These are phyloP conservation scores for Zancudomyces culisetae DNA, from an alignment of 371 early-diverging fungal species.

Conservation along the genomic window DNA sequence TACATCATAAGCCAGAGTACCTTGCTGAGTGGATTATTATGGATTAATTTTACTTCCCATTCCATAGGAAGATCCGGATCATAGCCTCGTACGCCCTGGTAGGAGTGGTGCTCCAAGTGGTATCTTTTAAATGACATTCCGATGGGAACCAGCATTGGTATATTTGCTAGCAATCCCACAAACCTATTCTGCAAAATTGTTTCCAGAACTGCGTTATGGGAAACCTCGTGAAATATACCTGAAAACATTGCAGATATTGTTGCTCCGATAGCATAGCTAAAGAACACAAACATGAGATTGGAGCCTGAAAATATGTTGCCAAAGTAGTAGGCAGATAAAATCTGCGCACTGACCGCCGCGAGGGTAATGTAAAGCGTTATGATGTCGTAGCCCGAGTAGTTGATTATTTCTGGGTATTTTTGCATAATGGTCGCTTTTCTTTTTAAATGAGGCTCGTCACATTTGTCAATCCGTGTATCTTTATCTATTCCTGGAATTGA, in stretches of 20 bases:
- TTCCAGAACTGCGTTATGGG: conserved; percentile 61
- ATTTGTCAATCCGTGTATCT: conserved; percentile 58
- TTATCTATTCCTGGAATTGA: conserved; percentile 56
- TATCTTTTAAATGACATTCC: conserved; percentile 75
- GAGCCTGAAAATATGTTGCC: conserved; percentile 37
- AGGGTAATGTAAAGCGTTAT: conserved; percentile 53
- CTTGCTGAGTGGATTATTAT: conserved; percentile 51
- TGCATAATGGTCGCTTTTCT: conserved; percentile 69
- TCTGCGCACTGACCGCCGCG: conserved; percentile 42
- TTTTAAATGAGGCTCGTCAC: conserved; percentile 91
- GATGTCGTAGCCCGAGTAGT: conserved; percentile 67
- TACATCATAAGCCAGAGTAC: conserved; percentile 68
- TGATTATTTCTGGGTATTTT: conserved; percentile 72
- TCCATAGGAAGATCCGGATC: conserved; percentile 89
- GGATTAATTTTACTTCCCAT: conserved; percentile 63
- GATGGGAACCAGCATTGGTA: conserved; percentile 63
- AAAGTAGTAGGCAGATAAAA: conserved; percentile 59
- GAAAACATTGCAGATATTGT: conserved; percentile 56
- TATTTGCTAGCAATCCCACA: conserved; percentile 65
- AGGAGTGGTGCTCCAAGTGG: conserved; percentile 92
- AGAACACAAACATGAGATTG: conserved; percentile 34
- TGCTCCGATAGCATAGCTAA: conserved; percentile 67
- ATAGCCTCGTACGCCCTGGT: conserved; percentile 84
- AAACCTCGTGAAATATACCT: conserved; percentile 78
- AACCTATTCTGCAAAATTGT: conserved; percentile 54